Evolutionary conservation across 768 basidiomycete species (phyloP).

Genomic region (Erythrobasidium yunnanense): DNA sequence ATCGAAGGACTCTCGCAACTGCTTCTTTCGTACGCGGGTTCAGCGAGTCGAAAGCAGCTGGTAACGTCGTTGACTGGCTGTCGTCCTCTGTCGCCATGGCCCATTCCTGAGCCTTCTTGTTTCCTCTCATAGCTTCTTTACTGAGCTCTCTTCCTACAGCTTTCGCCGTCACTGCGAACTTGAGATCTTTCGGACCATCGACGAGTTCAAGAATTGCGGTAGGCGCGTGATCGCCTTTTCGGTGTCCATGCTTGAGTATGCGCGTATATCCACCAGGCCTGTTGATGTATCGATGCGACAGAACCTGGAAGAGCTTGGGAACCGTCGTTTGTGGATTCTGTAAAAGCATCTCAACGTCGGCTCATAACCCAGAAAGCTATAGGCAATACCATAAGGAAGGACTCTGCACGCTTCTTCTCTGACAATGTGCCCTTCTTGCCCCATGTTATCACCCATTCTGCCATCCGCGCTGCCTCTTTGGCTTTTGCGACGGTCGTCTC

Average conservation of each 20-base stretch:
- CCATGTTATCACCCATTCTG: constrained; percentile 89
- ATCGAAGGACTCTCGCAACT: constrained; percentile 34
- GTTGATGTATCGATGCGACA: constrained; percentile 65
- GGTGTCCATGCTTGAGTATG: constrained; percentile 78
- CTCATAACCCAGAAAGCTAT: too few relatives aligned
- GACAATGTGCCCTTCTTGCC: constrained; percentile 72
- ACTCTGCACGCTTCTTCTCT: constrained; percentile 60
- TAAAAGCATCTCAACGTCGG: constrained; percentile 14
- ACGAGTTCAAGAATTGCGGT: constrained; percentile 87
- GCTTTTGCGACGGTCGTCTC: constrained; percentile 93
- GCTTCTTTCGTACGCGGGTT: constrained; percentile 31
- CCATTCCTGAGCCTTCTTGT: constrained; percentile 7
- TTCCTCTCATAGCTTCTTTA: not conserved
- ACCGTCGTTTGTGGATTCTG: constrained; percentile 52
- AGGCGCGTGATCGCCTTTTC: constrained; percentile 84
- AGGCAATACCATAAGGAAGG: constrained; percentile 66
- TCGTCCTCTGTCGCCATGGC: not conserved
- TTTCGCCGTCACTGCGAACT: constrained; percentile 76
- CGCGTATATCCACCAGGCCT: constrained; percentile 92
- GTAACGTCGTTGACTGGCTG: not conserved
- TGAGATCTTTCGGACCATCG: constrained; percentile 79
- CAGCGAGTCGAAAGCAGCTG: constrained; percentile 4
- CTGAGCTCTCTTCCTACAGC: constrained; percentile 73
- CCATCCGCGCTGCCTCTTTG: constrained; percentile 75
- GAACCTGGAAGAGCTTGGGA: constrained; percentile 70